Base-by-base conservation (phyloP, 1,139 yeast genomes). In the Saccharomyces hybrid region DNA sequence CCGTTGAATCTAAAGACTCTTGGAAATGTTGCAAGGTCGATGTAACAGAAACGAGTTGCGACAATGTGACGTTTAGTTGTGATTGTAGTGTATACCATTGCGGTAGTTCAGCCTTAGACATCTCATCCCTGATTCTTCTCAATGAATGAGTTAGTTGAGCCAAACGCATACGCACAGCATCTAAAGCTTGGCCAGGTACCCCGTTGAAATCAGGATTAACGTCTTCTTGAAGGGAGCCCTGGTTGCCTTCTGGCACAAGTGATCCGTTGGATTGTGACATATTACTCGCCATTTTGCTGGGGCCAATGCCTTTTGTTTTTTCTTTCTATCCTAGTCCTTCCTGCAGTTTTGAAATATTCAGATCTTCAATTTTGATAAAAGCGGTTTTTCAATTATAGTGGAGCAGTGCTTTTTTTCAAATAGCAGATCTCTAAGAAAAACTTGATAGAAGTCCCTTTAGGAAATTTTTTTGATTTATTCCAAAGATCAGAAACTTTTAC, bases 41-140 rank as follows among this genome's bases (percentile, higher is more conserved):
- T 0, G 95, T 81, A 11, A 91, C 78, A 1, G 96, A 83, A 44
- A 81, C 80, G 51, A 91, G 73, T 67, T 93, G 98, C 12, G 96
- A 87, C 38, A 90, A 71, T 19, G 90, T 78, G 42, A 91, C 89
- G 62, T 84, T 89, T 64, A 89, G 81, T 69, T 91, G 98, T 58
- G 86, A 84, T 64, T 88, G 96, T 6, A 84, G 67, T 0, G 84
- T 76, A 4, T 66, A 64, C 72, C 75, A 72, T 56, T 71, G 75
- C 2, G 73, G 70, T 19, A 70, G 58, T 32, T 66, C 72, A 6
- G 75, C 66, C 50, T 63, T 65, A 14, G 74, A 67, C 59, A 78
- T 61, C 38, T 77, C 76, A 28, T 75, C 75, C 57, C 77, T 75
- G 4, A 78, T 69, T 59, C 77, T 77, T 31, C 73, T 66, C 42